These are phyloP conservation scores for Naematelia aurantialba DNA, from an alignment of 768 basidiomycete species.

Conservation along the genomic window DNA sequence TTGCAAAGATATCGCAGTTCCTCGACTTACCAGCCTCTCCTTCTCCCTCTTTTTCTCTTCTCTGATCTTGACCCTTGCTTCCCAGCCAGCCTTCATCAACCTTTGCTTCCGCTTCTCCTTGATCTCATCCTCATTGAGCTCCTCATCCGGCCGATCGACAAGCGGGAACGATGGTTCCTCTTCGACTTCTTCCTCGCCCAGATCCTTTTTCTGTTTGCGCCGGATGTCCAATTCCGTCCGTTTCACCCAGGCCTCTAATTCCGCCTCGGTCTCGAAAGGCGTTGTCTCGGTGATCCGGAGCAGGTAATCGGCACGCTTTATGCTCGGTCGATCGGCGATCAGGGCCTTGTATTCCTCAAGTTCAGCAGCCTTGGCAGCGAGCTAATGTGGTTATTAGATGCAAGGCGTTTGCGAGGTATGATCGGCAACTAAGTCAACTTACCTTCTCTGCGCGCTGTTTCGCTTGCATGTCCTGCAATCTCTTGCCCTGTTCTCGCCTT, in stretches of 20 bases:
- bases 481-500: constrained; percentile 76
- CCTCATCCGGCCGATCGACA: constrained; percentile 83
- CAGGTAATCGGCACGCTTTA: constrained; percentile 64
- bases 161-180: constrained; percentile 81
- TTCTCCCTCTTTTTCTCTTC: constrained; percentile 83
- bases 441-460: constrained; percentile 84
- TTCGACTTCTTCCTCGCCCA: constrained; percentile 60
- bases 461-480: constrained; percentile 85
- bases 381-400: no score
- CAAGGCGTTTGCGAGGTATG: background rate
- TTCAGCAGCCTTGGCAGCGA: constrained; percentile 44
- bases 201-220: constrained; percentile 75
- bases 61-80: constrained; percentile 76
- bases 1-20: background rate
- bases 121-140: constrained; percentile 83
- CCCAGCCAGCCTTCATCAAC: constrained; percentile 86
- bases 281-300: constrained; percentile 55
- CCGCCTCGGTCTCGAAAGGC: constrained; percentile 56
- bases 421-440: constrained; percentile 10
- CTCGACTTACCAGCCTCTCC: constrained; percentile 51
- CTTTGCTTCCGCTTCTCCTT: constrained; percentile 95
- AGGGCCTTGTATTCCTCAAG: constrained; percentile 58
- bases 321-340: constrained; percentile 17
- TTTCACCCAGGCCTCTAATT: constrained; percentile 64
- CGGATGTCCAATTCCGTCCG: constrained; percentile 76